A percentile compares a stretch with the other conserved stretches of the same genome.
These are phyloP conservation scores for Glarea lozoyensis DNA, from an alignment of 495 filamentous ascomycete species.

Conservation along the genomic window DNA sequence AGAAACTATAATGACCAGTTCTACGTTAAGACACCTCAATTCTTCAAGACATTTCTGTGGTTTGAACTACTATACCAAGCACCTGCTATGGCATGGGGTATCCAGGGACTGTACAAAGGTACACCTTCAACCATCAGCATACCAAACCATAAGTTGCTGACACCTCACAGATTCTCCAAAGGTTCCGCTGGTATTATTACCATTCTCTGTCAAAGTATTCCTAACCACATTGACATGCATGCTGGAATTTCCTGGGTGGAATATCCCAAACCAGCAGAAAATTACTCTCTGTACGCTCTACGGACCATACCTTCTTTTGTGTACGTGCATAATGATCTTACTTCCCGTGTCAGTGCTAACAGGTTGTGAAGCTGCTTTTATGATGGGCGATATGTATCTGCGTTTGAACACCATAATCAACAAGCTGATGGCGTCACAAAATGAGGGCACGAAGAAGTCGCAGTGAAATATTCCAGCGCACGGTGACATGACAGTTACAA, in stretches of 20 bases:
- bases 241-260: constrained; percentile 31
- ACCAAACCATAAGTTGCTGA: background rate
- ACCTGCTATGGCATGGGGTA: constrained; percentile 58
- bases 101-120: constrained; percentile 43
- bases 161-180: constrained; percentile 41
- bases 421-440: background rate
- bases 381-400: background rate
- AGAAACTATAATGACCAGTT: constrained; percentile 66
- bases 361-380: background rate
- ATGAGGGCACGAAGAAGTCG: background rate
- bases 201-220: constrained; percentile 59
- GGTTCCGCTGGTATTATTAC: constrained; percentile 55
- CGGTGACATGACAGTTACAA: too few species aligned
- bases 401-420: background rate
- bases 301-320: constrained; percentile 15
- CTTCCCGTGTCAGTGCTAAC: background rate
- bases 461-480: too few species aligned
- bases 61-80: constrained; percentile 63
- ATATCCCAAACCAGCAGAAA: constrained; percentile 8
- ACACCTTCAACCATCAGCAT: constrained; percentile 16
- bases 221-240: constrained; percentile 68
- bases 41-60: constrained; percentile 61
- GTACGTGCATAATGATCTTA: constrained; percentile 8
- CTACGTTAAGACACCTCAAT: constrained; percentile 55
- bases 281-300: constrained; percentile 14